These are phyloP conservation scores for Globisporangium sylvaticum DNA, from an alignment of 352 stramenopile genomes.

Conservation along the genomic window DNA sequence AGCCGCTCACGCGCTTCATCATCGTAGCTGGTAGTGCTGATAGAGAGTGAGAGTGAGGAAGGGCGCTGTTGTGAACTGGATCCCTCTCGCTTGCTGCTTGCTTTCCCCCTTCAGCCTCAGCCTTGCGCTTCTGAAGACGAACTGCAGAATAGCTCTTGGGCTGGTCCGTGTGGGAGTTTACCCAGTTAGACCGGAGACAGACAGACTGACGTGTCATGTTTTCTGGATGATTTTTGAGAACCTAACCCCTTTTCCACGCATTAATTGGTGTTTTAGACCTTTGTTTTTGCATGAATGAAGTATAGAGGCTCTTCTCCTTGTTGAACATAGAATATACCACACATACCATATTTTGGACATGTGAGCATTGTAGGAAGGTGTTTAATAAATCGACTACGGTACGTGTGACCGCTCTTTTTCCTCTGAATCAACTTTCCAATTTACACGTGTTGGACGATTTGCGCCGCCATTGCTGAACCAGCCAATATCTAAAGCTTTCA, in stretches of 20 bases:
- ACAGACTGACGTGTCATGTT: not conserved
- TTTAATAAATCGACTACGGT: not conserved
- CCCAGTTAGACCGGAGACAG: not conserved
- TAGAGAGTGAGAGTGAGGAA: not conserved
- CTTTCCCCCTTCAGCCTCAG: not conserved
- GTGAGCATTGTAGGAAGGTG: not conserved
- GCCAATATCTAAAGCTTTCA: not conserved
- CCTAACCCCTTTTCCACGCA: not conserved
- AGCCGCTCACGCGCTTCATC: constrained; percentile 14
- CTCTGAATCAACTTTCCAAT: not conserved
- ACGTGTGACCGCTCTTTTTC: not conserved
- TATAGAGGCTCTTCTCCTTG: not conserved
- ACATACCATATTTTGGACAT: not conserved
- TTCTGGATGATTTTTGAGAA: not conserved
- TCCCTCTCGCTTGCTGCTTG: not conserved
- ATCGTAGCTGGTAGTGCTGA: not conserved
- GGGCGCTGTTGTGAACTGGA: not conserved
- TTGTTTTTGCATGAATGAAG: not conserved
- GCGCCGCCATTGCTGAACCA: not conserved
- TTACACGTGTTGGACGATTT: not conserved
- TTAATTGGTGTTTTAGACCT: not conserved
- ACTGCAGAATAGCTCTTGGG: not conserved
- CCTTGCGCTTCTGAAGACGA: not conserved
- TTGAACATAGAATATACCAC: no score
- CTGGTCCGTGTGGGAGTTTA: not conserved